Conservation (phyloP, 2,329 filamentous ascomycete species). For the Penicillium sp. region DNA sequence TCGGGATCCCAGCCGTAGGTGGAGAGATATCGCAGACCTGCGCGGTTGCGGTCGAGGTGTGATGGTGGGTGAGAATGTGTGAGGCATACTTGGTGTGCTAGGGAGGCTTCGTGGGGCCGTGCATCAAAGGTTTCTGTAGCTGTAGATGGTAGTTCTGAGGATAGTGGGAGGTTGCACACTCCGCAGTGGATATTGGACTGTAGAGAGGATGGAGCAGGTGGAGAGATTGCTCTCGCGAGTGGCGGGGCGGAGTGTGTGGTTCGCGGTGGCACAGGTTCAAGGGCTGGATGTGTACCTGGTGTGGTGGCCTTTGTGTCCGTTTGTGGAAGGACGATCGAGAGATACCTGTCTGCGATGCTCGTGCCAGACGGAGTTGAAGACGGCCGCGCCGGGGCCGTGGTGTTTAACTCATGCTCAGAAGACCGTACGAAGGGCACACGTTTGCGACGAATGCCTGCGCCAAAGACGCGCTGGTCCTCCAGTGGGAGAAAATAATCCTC, state of each 20-base stretch:
- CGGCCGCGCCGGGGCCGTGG: slow-evolving; percentile 31
- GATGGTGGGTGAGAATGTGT: slow-evolving; percentile 58
- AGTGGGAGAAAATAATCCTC: slow-evolving; percentile 59
- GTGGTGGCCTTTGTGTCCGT: slow-evolving; percentile 5
- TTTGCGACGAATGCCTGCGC: slow-evolving; percentile 62
- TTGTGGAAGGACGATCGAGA: slow-evolving; percentile 47
- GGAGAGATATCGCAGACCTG: slow-evolving; percentile 56
- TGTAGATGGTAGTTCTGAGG: slow-evolving; percentile 22
- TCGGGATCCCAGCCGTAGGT: slow-evolving; percentile 62
- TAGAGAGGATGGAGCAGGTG: slow-evolving; percentile 3
- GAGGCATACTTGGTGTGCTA: slow-evolving; percentile 57
- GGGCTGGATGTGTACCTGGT: slow-evolving; percentile 8
- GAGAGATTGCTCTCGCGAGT: slow-evolving; percentile 3
- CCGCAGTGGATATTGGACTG: slow-evolving; percentile 43
- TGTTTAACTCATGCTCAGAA: slow-evolving; percentile 34
- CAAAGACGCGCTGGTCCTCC: slow-evolving; percentile 59
- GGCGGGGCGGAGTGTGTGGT: slow-evolving; percentile 18
- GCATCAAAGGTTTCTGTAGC: neutral
- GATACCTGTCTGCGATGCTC: slow-evolving; percentile 43
- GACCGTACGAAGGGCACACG: slow-evolving; percentile 59
- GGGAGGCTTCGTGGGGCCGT: slow-evolving; percentile 48
- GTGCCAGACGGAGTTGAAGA: slow-evolving; percentile 26
- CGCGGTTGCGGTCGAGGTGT: slow-evolving; percentile 55
- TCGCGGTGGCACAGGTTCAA: slow-evolving; percentile 1
- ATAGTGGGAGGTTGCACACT: slow-evolving; percentile 57